Base-by-base conservation (phyloP, 1,139 yeast species). In the Schwanniomyces etchellsii region DNA sequence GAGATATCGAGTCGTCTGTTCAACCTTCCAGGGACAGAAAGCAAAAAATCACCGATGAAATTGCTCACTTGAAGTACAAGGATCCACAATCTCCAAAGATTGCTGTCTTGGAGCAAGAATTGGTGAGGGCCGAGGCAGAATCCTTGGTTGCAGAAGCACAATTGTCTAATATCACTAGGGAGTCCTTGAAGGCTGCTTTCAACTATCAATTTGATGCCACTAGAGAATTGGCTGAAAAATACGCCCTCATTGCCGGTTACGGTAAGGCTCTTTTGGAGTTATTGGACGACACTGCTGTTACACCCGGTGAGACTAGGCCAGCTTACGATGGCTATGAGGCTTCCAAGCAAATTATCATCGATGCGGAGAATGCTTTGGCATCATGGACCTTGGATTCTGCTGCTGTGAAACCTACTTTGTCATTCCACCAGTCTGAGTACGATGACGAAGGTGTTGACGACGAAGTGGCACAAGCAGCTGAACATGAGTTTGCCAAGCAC, bases 271-370 rank as follows among this genome's bases (percentile, higher is more conserved):
- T 91, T 42, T 76, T 91, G 57, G 97, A 91, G 71, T 78, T 91
- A 58, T 76, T 91, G 57, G 97, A 91, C 60, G 97, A 89, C 62
- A 70, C 94, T 46, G 93, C 97, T 40, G 96, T 91, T 45, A 89
- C 97, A 43, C 98, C 98, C 43, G 98, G 98, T 70, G 98, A 91
- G 73, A 85, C 96, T 40, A 86, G 97, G 71, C 93, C 96, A 26
- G 93, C 95, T 39, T 91, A 91, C 63, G 97, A 91, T 55, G 97
- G 98, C 47, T 89, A 88, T 64, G 97, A 91, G 59, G 95, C 96
- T 35, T 84, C 96, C 38, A 89, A 89, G 74, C 97, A 91, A 72
- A 88, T 91, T 64, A 86, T 91, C 52, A 83, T 88, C 55, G 98
- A 91, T 61, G 94, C 95, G 47, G 98, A 91, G 71, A 83, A 81